Conservation (phyloP, 768 basidiomycete species). For the Lactarius evosmus region DNA sequence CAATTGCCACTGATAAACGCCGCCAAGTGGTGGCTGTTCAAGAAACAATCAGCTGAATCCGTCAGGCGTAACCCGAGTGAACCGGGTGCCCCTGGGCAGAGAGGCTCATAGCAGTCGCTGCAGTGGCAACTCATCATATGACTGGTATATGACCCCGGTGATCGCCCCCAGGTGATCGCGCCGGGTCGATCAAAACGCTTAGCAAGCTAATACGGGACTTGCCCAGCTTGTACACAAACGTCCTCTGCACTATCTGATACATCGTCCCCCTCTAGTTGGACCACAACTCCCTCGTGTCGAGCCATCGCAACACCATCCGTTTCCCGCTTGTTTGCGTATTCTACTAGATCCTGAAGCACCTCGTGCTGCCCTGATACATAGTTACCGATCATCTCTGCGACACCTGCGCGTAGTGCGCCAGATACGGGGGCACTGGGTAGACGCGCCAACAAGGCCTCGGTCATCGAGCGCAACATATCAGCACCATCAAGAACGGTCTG, state of each 20-base stretch:
- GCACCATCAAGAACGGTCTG: constrained; percentile 71
- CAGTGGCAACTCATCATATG: too few species aligned
- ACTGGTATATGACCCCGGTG: too few species aligned
- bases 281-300: constrained; percentile 49
- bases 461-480: constrained; percentile 65
- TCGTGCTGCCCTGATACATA: constrained; percentile 49
- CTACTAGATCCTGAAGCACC: constrained; percentile 43
- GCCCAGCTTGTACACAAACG: not conserved
- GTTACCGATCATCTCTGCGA: constrained; percentile 59
- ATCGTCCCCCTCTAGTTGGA: constrained; percentile 45
- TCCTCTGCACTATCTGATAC: not conserved
- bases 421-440: constrained; percentile 39
- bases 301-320: constrained; percentile 46
- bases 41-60: not conserved
- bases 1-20: not conserved
- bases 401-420: constrained; percentile 48
- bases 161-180: too few species aligned
- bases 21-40: not conserved
- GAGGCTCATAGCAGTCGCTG: not conserved
- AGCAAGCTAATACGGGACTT: too few species aligned
- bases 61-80: too few species aligned
- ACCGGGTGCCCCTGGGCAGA: not conserved
- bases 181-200: too few species aligned
- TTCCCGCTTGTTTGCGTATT: constrained; percentile 48
- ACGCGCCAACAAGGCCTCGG: constrained; percentile 45